Conservation (phyloP, 2,329 filamentous ascomycete species). For the Aspergillus sp. region DNA sequence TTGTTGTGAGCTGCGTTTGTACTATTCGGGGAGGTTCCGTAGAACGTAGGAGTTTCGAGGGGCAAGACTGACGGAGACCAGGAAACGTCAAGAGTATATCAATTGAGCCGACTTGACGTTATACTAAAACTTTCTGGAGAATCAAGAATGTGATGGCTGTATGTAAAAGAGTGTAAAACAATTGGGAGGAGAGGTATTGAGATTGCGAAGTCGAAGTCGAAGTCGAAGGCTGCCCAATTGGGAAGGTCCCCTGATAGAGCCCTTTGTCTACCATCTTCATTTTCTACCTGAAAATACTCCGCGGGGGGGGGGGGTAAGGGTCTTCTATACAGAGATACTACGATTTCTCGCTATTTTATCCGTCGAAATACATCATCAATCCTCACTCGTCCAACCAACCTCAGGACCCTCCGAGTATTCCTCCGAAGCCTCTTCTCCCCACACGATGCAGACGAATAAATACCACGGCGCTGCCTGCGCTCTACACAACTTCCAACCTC, state of each 20-base stretch:
- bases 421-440: conserved; percentile 7
- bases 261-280: neutral
- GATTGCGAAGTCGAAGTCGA: neutral
- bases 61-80: too few species aligned
- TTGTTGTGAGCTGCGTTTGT: too few species aligned
- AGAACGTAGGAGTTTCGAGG: too few species aligned
- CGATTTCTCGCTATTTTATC: neutral
- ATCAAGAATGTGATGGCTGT: too few species aligned
- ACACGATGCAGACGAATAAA: conserved; percentile 4
- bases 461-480: neutral
- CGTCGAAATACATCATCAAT: neutral
- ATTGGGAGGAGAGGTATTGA: neutral
- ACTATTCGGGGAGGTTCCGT: too few species aligned
- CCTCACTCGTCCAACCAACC: conserved; percentile 1
- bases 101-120: too few species aligned
- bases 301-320: neutral
- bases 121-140: too few species aligned
- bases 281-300: neutral
- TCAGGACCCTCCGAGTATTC: conserved; percentile 15
- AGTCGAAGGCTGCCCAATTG: neutral
- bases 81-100: too few species aligned
- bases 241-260: neutral
- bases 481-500: neutral
- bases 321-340: neutral
- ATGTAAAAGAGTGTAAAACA: neutral